phyloP scores from a whole-genome alignment of 129 eudicot species.

The Daucus carota region DNA sequence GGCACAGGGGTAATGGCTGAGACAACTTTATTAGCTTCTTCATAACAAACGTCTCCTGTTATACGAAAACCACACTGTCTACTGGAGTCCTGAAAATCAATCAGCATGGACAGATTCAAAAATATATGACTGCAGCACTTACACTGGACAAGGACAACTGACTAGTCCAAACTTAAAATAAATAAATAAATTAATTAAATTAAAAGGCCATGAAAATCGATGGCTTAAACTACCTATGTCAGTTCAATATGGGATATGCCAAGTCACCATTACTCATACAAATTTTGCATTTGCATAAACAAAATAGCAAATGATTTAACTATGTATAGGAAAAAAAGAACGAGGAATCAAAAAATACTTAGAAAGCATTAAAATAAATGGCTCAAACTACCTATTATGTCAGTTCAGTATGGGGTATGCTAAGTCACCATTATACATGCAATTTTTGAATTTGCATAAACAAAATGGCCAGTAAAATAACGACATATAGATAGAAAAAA shows the following conservation, averaged over 20 bases:
- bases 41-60: conserved; percentile 53
- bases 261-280: neutral
- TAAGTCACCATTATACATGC: too few relatives aligned
- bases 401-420: too few relatives aligned
- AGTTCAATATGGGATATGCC: neutral
- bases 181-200: neutral
- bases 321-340: neutral
- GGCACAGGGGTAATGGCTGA: conserved; percentile 64
- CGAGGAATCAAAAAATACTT: neutral
- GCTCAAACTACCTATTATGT: too few relatives aligned
- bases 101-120: conserved; percentile 8
- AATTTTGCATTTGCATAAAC: neutral
- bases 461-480: too few relatives aligned
- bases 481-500: too few relatives aligned
- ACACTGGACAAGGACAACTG: neutral
- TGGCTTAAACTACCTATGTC: neutral
- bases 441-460: too few relatives aligned
- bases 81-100: conserved; percentile 29
- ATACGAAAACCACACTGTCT: conserved; percentile 18
- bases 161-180: neutral
- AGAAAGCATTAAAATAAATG: too few relatives aligned
- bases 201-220: neutral
- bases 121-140: neutral
- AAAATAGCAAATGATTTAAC: neutral
- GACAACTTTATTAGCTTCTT: conserved; percentile 42